Conservation (phyloP, 352 stramenopile species). For the Synura sp. region DNA sequence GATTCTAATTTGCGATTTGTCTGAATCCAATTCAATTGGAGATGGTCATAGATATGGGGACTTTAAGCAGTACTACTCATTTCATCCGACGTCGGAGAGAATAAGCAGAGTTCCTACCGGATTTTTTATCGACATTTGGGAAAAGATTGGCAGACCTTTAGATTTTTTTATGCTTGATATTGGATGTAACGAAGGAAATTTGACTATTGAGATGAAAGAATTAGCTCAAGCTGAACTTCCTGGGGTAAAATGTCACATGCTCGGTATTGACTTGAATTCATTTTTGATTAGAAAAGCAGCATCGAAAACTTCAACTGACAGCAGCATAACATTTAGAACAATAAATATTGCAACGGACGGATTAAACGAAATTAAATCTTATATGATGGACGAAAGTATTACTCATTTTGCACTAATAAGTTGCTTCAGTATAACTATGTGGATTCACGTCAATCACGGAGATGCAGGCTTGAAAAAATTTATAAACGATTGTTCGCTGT, state of each 20-base stretch:
- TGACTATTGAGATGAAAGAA: background rate
- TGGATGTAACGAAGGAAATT: conserved; percentile 22
- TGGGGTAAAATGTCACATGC: background rate
- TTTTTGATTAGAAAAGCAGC: background rate
- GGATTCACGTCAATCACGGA: conserved; percentile 24
- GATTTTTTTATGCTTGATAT: background rate
- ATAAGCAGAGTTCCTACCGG: too few species aligned
- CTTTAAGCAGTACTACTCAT: background rate
- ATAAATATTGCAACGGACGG: too few species aligned
- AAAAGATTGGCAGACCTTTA: background rate
- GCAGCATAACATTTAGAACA: too few species aligned
- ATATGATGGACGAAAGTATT: too few species aligned
- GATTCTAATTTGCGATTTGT: too few species aligned
- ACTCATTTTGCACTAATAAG: too few species aligned
- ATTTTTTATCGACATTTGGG: background rate
- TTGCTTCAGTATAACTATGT: conserved; percentile 24
- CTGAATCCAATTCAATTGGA: too few species aligned
- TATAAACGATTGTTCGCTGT: background rate
- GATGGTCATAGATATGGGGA: background rate
- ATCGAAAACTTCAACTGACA: too few species aligned
- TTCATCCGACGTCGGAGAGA: too few species aligned
- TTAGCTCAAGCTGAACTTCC: background rate
- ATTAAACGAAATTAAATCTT: too few species aligned
- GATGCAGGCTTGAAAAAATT: conserved; percentile 3
- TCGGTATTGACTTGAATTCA: background rate